phyloP scores from a whole-genome alignment of 371 early-diverging fungal species.

The Mortierella sp. region DNA sequence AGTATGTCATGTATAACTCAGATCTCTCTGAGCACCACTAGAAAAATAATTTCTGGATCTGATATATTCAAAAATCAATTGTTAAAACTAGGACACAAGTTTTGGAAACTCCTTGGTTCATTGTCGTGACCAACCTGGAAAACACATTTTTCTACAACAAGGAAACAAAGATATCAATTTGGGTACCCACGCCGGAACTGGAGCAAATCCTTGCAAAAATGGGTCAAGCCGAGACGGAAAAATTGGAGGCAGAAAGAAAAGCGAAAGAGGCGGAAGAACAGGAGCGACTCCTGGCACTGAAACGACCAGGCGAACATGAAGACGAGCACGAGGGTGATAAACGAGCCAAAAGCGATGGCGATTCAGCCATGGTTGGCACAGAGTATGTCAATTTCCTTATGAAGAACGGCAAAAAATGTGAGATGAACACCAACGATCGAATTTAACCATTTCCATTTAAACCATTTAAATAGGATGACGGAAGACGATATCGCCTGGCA shows the following conservation, averaged over 20 bases:
- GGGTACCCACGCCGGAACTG: slow-evolving; percentile 75
- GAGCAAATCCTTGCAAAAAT: slow-evolving; percentile 58
- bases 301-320: slow-evolving; percentile 45
- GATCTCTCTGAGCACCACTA: neutral
- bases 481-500: slow-evolving; percentile 81
- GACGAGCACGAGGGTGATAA: slow-evolving; percentile 42
- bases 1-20: slow-evolving; percentile 19
- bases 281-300: slow-evolving; percentile 25
- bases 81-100: slow-evolving; percentile 65
- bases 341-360: slow-evolving; percentile 39
- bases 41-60: neutral
- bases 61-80: slow-evolving; percentile 3
- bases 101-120: slow-evolving; percentile 80
- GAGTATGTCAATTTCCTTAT: slow-evolving; percentile 22
- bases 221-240: slow-evolving; percentile 53
- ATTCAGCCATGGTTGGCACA: slow-evolving; percentile 27
- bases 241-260: slow-evolving; percentile 54
- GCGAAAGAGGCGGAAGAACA: slow-evolving; percentile 57
- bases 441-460: neutral
- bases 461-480: slow-evolving; percentile 65
- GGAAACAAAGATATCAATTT: slow-evolving; percentile 73
- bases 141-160: slow-evolving; percentile 84
- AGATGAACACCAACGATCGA: neutral
- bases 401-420: neutral
- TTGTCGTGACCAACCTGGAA: slow-evolving; percentile 77